A percentile compares a stretch with the other conserved stretches of the same genome.
Conservation (phyloP, 805 yeast species). For the Candida caryicola region DNA sequence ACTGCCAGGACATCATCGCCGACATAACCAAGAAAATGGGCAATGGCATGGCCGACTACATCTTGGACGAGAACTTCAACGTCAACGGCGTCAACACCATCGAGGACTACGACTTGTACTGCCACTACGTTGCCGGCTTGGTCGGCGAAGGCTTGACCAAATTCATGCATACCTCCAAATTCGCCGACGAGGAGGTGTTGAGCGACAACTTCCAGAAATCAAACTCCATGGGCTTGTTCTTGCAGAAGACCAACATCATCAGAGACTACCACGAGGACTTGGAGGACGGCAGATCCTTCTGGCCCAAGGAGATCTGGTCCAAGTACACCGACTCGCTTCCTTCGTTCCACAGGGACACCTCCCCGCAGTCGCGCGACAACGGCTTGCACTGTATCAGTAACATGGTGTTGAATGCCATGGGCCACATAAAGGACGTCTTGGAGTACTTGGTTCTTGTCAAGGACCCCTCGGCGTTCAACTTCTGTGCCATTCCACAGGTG, state of each 20-base stretch:
- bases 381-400: constrained; percentile 81
- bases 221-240: constrained; percentile 89
- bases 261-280: constrained; percentile 93
- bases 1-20: constrained; percentile 73
- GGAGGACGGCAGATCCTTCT: constrained; percentile 87
- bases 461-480: constrained; percentile 82
- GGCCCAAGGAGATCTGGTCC: constrained; percentile 94
- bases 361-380: constrained; percentile 44
- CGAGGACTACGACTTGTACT: constrained; percentile 83
- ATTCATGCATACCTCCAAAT: constrained; percentile 71
- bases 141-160: constrained; percentile 95
- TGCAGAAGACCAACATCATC: constrained; percentile 94
- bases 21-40: constrained; percentile 88
- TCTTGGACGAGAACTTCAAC: constrained; percentile 73
- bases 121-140: constrained; percentile 96
- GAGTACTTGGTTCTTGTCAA: constrained; percentile 69
- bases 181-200: constrained; percentile 52
- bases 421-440: constrained; percentile 74
- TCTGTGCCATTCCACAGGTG: constrained; percentile 97
- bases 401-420: constrained; percentile 72
- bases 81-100: constrained; percentile 74
- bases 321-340: constrained; percentile 66
- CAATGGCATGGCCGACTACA: constrained; percentile 95
- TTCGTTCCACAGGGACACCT: constrained; percentile 46
- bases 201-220: constrained; percentile 55